A percentile compares a stretch with the other conserved stretches of the same genome.
Conservation (phyloP, 2,329 filamentous ascomycete species). For the Hysterium pulicare region DNA sequence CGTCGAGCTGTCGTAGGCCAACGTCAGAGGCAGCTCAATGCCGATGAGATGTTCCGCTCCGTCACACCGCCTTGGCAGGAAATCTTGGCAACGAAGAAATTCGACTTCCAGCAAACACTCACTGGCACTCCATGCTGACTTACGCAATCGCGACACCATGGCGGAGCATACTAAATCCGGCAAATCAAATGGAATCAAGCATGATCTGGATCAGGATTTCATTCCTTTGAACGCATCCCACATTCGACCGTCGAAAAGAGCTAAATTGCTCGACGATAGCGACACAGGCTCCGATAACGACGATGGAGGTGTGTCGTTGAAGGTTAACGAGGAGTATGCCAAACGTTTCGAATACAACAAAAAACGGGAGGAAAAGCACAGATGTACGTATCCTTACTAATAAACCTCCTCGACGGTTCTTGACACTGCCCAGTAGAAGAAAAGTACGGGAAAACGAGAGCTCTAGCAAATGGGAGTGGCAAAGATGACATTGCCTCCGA, state of each 20-base stretch:
- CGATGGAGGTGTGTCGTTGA: conserved; percentile 48
- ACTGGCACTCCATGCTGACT: not conserved
- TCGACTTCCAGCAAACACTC: too few relatives aligned
- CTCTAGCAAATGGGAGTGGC: conserved; percentile 19
- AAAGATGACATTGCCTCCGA: conserved; percentile 58
- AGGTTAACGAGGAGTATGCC: conserved; percentile 88
- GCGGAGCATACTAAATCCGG: conserved; percentile 22
- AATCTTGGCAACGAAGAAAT: too few relatives aligned
- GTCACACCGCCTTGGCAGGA: too few relatives aligned
- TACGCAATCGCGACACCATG: conserved; percentile 15
- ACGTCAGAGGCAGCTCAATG: too few relatives aligned
- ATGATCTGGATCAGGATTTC: conserved; percentile 17
- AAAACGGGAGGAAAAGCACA: conserved; percentile 82
- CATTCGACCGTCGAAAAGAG: conserved; percentile 35
- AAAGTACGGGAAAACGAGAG: conserved; percentile 64
- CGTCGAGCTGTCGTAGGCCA: too few relatives aligned
- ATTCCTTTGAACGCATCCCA: conserved; percentile 6
- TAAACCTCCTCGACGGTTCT: conserved; percentile 4
- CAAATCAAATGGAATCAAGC: conserved; percentile 24
- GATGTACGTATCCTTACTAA: conserved; percentile 47
- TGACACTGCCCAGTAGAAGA: conserved; percentile 67
- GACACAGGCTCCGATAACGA: conserved; percentile 17
- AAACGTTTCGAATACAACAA: conserved; percentile 94
- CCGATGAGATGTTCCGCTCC: too few relatives aligned
- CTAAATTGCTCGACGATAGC: conserved; percentile 37